Evolutionary conservation across 2,329 filamentous ascomycete species (phyloP).

Genomic region (Fusarium sp.): DNA sequence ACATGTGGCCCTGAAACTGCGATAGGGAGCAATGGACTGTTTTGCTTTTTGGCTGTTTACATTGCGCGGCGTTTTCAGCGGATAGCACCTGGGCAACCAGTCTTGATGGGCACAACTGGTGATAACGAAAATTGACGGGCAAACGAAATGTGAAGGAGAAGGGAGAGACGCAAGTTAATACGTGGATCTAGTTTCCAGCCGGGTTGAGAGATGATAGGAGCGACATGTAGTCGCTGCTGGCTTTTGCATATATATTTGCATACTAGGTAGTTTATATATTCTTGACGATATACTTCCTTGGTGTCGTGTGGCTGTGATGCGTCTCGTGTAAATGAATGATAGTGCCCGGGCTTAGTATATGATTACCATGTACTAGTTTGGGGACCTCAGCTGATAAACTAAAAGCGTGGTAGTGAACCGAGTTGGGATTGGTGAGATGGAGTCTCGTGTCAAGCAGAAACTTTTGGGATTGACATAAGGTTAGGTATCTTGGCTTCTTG

Average conservation of each 20-base stretch:
- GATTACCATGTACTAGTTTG: background rate
- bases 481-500: conserved; percentile 36
- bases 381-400: background rate
- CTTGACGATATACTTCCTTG: background rate
- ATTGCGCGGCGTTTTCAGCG: conserved; percentile 44
- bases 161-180: conserved; percentile 31
- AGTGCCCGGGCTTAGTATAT: background rate
- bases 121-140: conserved; percentile 24
- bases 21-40: conserved; percentile 12
- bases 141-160: conserved; percentile 18
- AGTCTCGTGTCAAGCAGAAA: conserved; percentile 27
- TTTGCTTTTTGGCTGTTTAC: conserved; percentile 36
- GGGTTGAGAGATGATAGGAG: conserved; percentile 12
- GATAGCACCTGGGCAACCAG: conserved; percentile 19
- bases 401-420: background rate
- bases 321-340: background rate
- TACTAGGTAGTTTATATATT: conserved; percentile 36
- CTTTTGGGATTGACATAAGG: conserved; percentile 10
- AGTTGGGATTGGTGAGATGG: conserved; percentile 19
- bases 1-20: conserved; percentile 9
- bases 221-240: conserved; percentile 18
- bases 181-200: conserved; percentile 10
- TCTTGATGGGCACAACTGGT: conserved; percentile 13
- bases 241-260: conserved; percentile 35
- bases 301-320: background rate